These are phyloP conservation scores for Arabis alpina DNA, from an alignment of 345 rosid genomes.

Conservation along the genomic window DNA sequence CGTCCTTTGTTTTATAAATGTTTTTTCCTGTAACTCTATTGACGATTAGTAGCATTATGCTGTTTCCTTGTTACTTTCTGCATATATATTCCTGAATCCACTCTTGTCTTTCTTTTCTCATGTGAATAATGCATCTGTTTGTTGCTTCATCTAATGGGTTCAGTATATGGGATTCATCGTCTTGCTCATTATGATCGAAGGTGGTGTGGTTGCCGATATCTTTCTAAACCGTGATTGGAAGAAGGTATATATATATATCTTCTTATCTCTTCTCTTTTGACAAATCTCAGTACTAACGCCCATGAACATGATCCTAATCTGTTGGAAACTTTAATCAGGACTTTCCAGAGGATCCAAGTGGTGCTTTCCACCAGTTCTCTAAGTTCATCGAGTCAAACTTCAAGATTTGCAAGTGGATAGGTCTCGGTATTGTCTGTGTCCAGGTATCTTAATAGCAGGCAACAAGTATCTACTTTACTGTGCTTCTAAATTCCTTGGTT, in stretches of 20 bases:
- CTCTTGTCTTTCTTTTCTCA: neutral
- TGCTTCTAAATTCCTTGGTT: neutral
- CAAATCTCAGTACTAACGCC: neutral
- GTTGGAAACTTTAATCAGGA: constrained; percentile 52
- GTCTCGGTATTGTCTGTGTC: constrained; percentile 67
- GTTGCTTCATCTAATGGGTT: constrained; percentile 6
- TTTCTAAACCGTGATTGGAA: constrained; percentile 82
- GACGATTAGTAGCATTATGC: neutral
- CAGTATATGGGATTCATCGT: constrained; percentile 80
- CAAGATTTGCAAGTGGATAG: constrained; percentile 82
- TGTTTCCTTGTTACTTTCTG: constrained; percentile 8
- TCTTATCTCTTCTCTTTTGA: neutral
- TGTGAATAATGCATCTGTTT: constrained; percentile 6
- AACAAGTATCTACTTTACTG: neutral
- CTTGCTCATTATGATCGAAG: constrained; percentile 75
- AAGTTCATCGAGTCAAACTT: constrained; percentile 70
- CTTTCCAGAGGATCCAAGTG: constrained; percentile 87
- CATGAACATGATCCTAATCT: constrained; percentile 20
- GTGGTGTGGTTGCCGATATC: constrained; percentile 72
- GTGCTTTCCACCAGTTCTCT: constrained; percentile 66
- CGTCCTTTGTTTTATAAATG: constrained; percentile 27
- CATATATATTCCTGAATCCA: neutral
- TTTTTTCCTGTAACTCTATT: constrained; percentile 7
- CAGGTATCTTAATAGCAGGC: constrained; percentile 53
- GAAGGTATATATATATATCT: constrained; percentile 50